These are phyloP conservation scores for Gastrolobium villosum DNA, from an alignment of 306 rosid species.

Conservation along the genomic window DNA sequence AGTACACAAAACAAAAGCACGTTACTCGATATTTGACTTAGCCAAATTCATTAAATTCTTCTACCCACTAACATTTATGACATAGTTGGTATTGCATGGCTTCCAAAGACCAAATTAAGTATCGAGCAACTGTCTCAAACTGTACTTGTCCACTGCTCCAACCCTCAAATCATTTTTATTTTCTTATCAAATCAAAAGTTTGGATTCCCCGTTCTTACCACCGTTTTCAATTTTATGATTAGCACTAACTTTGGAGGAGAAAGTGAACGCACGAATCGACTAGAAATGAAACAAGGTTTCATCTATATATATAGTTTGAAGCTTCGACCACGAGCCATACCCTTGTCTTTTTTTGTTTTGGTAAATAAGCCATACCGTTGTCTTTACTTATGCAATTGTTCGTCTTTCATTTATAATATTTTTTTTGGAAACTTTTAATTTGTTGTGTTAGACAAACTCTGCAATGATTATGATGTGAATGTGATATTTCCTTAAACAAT, in stretches of 20 bases:
- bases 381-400: too few relatives aligned
- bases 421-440: too few relatives aligned
- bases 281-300: neutral
- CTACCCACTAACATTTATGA: slow-evolving; percentile 47
- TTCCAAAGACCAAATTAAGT: neutral
- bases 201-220: neutral
- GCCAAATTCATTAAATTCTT: slow-evolving; percentile 34
- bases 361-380: too few relatives aligned
- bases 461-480: too few relatives aligned
- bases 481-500: too few relatives aligned
- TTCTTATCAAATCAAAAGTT: neutral
- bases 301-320: neutral
- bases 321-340: neutral
- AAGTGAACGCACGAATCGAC: neutral
- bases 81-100: neutral
- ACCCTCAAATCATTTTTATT: neutral
- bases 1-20: slow-evolving; percentile 39
- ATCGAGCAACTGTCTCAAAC: neutral
- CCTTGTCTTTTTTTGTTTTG: too few relatives aligned
- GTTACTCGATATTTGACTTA: slow-evolving; percentile 39
- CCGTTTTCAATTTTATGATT: neutral
- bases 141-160: slow-evolving; percentile 23
- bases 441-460: too few relatives aligned
- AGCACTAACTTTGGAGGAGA: neutral
- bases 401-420: too few relatives aligned